Evolutionary conservation across 108 stramenopile genomes (phyloP).

Genomic region (Craspedostauros australis): DNA sequence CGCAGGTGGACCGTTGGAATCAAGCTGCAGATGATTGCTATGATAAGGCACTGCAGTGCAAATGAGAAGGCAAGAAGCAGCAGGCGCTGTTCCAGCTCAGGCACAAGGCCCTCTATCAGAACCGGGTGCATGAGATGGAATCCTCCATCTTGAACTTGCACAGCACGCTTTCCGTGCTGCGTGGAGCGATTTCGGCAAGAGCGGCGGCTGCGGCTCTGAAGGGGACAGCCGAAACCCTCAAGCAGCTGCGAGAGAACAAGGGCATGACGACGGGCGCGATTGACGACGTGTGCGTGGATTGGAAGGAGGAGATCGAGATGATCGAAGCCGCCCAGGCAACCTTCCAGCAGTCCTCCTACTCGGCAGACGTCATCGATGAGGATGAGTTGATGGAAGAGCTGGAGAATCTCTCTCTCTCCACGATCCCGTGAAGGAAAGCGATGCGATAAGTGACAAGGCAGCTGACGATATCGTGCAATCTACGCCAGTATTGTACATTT

Average conservation of each 20-base stretch:
- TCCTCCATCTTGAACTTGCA: too few species aligned
- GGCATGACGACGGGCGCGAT: neutral
- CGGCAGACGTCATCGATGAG: neutral
- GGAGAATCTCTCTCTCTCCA: neutral
- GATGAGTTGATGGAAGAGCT: slow-evolving; percentile 8
- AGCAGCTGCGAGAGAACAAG: slow-evolving; percentile 1
- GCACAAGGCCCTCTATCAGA: too few species aligned
- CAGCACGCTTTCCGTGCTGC: too few species aligned
- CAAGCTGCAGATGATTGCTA: too few species aligned
- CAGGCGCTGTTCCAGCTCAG: too few species aligned
- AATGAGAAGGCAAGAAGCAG: too few species aligned
- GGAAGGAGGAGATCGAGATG: slow-evolving; percentile 4
- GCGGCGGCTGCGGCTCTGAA: slow-evolving; percentile 2
- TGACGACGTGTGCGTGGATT: slow-evolving; percentile 4
- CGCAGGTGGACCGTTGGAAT: too few species aligned
- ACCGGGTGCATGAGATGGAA: too few species aligned
- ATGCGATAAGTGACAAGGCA: neutral
- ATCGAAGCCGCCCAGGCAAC: neutral
- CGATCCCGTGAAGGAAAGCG: neutral
- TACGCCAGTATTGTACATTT: neutral
- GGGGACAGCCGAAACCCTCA: slow-evolving; percentile 1
- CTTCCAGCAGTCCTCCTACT: neutral
- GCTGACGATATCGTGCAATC: neutral
- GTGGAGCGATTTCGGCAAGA: too few species aligned
- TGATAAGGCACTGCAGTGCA: too few species aligned